Evolutionary conservation across 768 basidiomycete genomes (phyloP), one percentile per base, ranked within the genome.

Genomic region (Tulasnella sp.): DNA sequence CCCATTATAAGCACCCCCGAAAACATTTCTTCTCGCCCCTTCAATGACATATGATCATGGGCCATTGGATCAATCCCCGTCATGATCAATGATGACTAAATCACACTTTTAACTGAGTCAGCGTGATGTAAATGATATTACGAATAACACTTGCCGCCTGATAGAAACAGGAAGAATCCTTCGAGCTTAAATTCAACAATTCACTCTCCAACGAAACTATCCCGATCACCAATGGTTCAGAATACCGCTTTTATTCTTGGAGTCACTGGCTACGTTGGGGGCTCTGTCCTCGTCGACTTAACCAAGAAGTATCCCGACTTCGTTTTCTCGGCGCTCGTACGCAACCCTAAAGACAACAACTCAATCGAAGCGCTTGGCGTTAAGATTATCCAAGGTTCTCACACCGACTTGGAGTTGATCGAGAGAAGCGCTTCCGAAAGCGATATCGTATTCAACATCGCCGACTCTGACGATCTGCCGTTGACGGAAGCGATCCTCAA

Each of bases 271-370:
- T 60, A 60, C 24, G 38, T 60, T 38, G 59, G 59, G 43, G 64
- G 64, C 48, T 68, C 73, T 5, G 70, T 75, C 43, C 68, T 73
- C n/a, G 66, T 71, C 26, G 69, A 70, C 8, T 70, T 70, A 0
- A 63, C 72, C 34, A 70, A 70, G 58, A 44, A 56, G 23, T 62
- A 68, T 54, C 67, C 67, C 1, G 65, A 69, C 58, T 62, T 58
- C 59, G 21, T 44, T 19, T 61, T 26, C 52, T 32, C 43, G 8
- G 64, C 64, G n/a, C 44, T 64, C 7, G 64, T 64, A 4, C 59
- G 64, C 7, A 49, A 21, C 26, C n/a, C 26, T 11, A 60, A 60
- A 49, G 47, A 61, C 41, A 51, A 43, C 30, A 19, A 38, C 17
- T 64, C 58, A 15, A 45, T 65, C 19, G 51, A 60, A 51, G 47